phyloP scores from a whole-genome alignment of 768 basidiomycete genomes.

The Austroboletus festivus region DNA sequence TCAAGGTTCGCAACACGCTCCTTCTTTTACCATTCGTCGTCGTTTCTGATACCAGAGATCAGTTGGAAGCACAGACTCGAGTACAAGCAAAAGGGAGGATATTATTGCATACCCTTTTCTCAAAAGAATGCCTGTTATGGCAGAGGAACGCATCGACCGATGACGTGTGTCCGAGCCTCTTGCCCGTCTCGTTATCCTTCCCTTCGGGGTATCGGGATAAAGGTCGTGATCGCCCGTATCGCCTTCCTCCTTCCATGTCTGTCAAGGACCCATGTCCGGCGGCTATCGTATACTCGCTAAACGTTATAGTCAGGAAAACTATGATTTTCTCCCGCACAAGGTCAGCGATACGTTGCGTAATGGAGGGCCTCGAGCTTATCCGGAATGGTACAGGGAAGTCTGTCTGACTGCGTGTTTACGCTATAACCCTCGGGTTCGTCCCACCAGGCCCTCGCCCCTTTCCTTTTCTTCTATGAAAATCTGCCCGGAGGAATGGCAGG shows the following conservation, averaged over 20 bases:
- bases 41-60: background rate
- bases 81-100: constrained; percentile 12
- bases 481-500: constrained; percentile 33
- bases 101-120: constrained; percentile 17
- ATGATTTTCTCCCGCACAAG: constrained; percentile 24
- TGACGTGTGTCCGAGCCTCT: constrained; percentile 24
- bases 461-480: constrained; percentile 26
- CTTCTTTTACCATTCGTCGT: background rate
- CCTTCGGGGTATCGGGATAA: constrained; percentile 27
- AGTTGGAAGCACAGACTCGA: constrained; percentile 27
- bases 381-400: constrained; percentile 15
- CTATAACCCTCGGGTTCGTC: constrained; percentile 31
- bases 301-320: constrained; percentile 22
- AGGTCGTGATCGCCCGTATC: constrained; percentile 15
- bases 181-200: constrained; percentile 31
- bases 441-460: constrained; percentile 27
- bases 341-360: constrained; percentile 10
- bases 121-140: constrained; percentile 26
- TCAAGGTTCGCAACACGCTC: constrained; percentile 21
- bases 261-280: constrained; percentile 23
- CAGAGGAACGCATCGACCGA: constrained; percentile 7
- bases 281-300: constrained; percentile 25
- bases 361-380: constrained; percentile 1
- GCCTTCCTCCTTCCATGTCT: constrained; percentile 32
- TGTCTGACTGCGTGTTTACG: constrained; percentile 22